phyloP scores from a whole-genome alignment of 495 filamentous ascomycete species.

The Xylaria cubensis region DNA sequence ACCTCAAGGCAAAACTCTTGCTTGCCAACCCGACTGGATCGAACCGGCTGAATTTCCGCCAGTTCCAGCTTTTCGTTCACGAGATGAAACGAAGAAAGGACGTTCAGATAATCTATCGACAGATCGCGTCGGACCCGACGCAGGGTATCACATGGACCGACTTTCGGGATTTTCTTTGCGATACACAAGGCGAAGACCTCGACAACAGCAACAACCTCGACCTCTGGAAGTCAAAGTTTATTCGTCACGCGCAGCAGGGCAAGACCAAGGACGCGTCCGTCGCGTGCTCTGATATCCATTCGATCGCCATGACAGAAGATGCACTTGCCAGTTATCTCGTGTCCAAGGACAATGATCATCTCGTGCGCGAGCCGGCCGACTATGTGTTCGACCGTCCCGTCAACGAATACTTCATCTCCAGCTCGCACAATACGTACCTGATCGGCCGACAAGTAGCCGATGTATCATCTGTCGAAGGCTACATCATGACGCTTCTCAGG shows the following conservation, averaged over 20 bases:
- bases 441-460: slow-evolving; percentile 88
- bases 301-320: slow-evolving; percentile 70
- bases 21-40: slow-evolving; percentile 68
- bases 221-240: slow-evolving; percentile 74
- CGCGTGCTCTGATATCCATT: slow-evolving; percentile 46
- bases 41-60: slow-evolving; percentile 71
- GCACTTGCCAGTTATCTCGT: slow-evolving; percentile 79
- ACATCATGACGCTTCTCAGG: slow-evolving; percentile 85
- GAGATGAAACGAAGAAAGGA: slow-evolving; percentile 85
- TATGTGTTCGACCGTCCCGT: slow-evolving; percentile 77
- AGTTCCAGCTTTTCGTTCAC: slow-evolving; percentile 83
- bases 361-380: slow-evolving; percentile 61
- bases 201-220: slow-evolving; percentile 65
- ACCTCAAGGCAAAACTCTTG: slow-evolving; percentile 76
- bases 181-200: slow-evolving; percentile 77
- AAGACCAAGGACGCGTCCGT: slow-evolving; percentile 58
- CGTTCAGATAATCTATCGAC: slow-evolving; percentile 71
- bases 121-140: slow-evolving; percentile 55
- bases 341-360: slow-evolving; percentile 72
- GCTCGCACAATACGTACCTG: slow-evolving; percentile 98
- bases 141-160: slow-evolving; percentile 71
- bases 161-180: slow-evolving; percentile 77
- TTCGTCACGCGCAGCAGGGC: slow-evolving; percentile 51
- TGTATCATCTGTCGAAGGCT: slow-evolving; percentile 89
- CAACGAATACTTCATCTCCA: slow-evolving; percentile 98